Conservation (phyloP, 208 protist genomes). For the Trypanosoma lewisi region DNA sequence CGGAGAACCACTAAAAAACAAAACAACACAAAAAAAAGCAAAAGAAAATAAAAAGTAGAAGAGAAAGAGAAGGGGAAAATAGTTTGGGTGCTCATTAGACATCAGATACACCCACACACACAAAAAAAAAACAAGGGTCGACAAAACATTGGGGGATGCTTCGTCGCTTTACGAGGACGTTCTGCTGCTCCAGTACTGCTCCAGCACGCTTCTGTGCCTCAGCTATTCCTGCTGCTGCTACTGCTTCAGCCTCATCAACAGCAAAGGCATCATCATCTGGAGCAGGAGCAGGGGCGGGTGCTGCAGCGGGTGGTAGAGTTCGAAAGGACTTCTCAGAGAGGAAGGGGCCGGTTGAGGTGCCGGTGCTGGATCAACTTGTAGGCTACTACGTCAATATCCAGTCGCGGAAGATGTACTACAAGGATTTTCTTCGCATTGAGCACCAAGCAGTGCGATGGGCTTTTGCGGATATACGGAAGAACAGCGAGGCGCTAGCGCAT, state of each 20-base stretch:
- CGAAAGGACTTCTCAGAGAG: slow-evolving; percentile 79
- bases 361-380: slow-evolving; percentile 87
- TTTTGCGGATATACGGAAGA: slow-evolving; percentile 91
- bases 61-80: no score
- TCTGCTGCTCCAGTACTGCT: slow-evolving; percentile 20
- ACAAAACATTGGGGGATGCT: slow-evolving; percentile 16
- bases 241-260: slow-evolving; percentile 45
- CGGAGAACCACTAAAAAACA: not conserved
- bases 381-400: slow-evolving; percentile 93
- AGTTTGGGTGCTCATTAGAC: not conserved
- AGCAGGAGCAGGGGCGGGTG: slow-evolving; percentile 30
- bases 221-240: slow-evolving; percentile 25
- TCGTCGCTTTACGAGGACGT: slow-evolving; percentile 34
- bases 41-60: not conserved
- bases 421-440: slow-evolving; percentile 91
- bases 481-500: slow-evolving; percentile 90
- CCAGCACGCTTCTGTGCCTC: slow-evolving; percentile 40
- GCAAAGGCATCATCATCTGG: slow-evolving; percentile 6
- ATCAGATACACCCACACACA: not conserved
- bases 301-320: slow-evolving; percentile 31
- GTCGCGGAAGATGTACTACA: slow-evolving; percentile 94
- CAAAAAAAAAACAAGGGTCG: not conserved
- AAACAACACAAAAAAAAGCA: slow-evolving; percentile 4
- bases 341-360: slow-evolving; percentile 53
- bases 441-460: slow-evolving; percentile 92